These are phyloP conservation scores for Anisogramma anomala DNA, from an alignment of 2,329 filamentous ascomycete species.

Conservation along the genomic window DNA sequence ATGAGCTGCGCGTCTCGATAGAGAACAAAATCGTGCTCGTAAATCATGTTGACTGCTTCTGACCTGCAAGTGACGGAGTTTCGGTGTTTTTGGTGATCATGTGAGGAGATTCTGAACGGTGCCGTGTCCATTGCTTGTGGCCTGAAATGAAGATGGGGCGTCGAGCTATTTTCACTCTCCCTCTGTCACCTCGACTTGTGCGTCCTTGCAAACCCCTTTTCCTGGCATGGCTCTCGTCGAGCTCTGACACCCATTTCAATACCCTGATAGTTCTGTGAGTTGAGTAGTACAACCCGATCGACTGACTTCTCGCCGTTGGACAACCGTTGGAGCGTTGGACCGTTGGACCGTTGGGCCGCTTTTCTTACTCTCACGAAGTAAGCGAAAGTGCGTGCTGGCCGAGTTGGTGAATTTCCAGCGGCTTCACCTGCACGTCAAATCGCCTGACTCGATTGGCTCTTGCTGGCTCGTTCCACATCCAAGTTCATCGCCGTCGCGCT, in stretches of 20 bases:
- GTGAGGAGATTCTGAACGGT: neutral
- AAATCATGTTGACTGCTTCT: neutral
- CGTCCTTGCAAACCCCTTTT: neutral
- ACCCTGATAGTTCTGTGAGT: too few species aligned
- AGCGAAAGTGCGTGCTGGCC: neutral
- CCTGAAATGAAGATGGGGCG: neutral
- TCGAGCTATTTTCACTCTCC: neutral
- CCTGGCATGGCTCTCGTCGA: too few species aligned
- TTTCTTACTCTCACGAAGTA: neutral
- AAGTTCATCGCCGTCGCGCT: too few species aligned
- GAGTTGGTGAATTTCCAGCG: neutral
- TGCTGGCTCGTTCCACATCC: neutral
- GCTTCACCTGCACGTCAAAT: neutral
- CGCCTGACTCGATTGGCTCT: too few species aligned
- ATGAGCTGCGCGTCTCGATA: conserved; percentile 14
- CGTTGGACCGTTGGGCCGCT: too few species aligned
- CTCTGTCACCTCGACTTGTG: neutral
- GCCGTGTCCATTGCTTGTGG: neutral
- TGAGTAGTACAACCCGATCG: too few species aligned
- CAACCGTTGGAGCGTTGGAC: too few species aligned
- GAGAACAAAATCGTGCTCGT: conserved; percentile 5
- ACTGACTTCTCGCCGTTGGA: neutral
- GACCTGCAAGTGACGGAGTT: neutral
- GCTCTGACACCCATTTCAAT: too few species aligned
- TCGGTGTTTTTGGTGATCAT: neutral